Conservation (phyloP, 257 asterid genomes). For the Solanum bukasovii region DNA sequence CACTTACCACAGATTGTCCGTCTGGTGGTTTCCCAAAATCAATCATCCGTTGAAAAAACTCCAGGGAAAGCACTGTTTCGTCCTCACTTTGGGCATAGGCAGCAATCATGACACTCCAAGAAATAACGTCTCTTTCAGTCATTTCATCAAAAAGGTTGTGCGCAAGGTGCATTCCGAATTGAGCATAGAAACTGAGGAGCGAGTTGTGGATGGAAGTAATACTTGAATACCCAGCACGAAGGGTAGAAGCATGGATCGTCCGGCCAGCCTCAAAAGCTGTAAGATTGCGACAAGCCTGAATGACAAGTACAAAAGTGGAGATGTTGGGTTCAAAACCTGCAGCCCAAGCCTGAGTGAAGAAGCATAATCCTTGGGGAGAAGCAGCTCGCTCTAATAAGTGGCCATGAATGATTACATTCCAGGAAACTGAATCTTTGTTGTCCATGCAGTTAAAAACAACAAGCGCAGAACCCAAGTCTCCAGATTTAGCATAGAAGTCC, state of each 20-base stretch:
- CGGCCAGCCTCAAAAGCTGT: slow-evolving; percentile 27
- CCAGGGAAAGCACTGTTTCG: slow-evolving; percentile 28
- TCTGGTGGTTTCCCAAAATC: slow-evolving; percentile 36
- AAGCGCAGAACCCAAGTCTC: slow-evolving; percentile 34
- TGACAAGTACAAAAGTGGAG: slow-evolving; percentile 60
- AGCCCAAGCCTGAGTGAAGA: slow-evolving; percentile 42
- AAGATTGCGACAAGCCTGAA: slow-evolving; percentile 47
- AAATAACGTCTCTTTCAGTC: slow-evolving; percentile 56
- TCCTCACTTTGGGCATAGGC: slow-evolving; percentile 34
- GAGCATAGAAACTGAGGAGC: slow-evolving; percentile 51
- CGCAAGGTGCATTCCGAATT: slow-evolving; percentile 42
- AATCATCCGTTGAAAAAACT: slow-evolving; percentile 45
- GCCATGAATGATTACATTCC: slow-evolving; percentile 73
- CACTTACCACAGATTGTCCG: slow-evolving; percentile 58
- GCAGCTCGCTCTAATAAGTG: slow-evolving; percentile 32
- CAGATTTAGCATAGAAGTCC: slow-evolving; percentile 65
- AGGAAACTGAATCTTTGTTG: slow-evolving; percentile 58
- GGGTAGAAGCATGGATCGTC: slow-evolving; percentile 45
- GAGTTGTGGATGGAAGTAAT: slow-evolving; percentile 59
- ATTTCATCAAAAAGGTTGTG: slow-evolving; percentile 59
- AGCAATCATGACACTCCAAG: slow-evolving; percentile 73
- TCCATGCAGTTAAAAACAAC: slow-evolving; percentile 36
- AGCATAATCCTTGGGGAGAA: slow-evolving; percentile 33
- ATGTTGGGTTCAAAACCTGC: slow-evolving; percentile 61
- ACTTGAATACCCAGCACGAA: slow-evolving; percentile 44